phyloP scores from a whole-genome alignment of 2,329 filamentous ascomycete genomes.

The Claviceps maximensis region DNA sequence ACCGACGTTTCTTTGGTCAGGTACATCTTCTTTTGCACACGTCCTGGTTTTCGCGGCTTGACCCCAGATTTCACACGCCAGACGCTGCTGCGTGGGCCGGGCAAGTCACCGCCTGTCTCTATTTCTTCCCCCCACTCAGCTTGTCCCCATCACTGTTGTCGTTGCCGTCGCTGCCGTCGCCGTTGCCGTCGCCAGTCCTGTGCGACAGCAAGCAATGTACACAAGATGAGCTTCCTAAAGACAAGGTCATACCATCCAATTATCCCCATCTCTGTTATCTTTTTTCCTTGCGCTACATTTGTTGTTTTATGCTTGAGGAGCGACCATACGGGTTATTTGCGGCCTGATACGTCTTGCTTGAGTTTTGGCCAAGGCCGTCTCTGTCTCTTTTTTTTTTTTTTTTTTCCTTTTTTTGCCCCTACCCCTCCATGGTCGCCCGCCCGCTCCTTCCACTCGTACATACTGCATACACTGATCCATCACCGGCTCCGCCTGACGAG shows the following conservation, averaged over 20 bases:
- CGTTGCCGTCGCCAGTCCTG: conserved; percentile 11
- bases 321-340: background rate
- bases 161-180: background rate
- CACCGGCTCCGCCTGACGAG: conserved; percentile 2
- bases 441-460: background rate
- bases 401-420: background rate
- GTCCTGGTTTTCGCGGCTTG: background rate
- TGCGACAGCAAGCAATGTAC: conserved; percentile 22
- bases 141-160: background rate
- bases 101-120: background rate
- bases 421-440: background rate
- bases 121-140: background rate
- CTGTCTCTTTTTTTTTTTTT: background rate
- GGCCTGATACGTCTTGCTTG: background rate
- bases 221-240: conserved; percentile 31
- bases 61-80: background rate
- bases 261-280: background rate
- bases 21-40: background rate
- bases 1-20: background rate
- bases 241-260: conserved; percentile 20
- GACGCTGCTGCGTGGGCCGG: background rate
- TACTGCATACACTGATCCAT: background rate
- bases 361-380: background rate
- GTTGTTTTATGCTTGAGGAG: background rate
- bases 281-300: background rate